Conservation (phyloP, 2,329 filamentous ascomycete species). For the Bertia moriformis region DNA sequence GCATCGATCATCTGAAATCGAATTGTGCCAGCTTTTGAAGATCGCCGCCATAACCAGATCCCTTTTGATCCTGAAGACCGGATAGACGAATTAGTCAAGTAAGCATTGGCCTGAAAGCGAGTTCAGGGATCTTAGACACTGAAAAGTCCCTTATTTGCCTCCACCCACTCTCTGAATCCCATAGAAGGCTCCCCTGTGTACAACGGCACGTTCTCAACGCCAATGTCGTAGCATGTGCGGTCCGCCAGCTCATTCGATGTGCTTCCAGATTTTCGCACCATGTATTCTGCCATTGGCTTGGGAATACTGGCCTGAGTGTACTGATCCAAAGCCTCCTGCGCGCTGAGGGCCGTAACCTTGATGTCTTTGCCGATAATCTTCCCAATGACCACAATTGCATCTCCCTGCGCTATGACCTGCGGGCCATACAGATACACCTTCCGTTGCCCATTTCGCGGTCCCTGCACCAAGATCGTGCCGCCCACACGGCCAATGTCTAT, state of each 20-base stretch:
- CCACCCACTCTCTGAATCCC: slow-evolving; percentile 17
- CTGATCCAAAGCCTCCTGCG: not conserved
- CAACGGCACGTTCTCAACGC: slow-evolving; percentile 5
- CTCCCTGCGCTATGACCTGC: slow-evolving; percentile 12
- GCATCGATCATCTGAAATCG: no score
- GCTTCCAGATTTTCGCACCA: not conserved
- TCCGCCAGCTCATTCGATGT: not conserved
- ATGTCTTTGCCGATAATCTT: slow-evolving; percentile 14
- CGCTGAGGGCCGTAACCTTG: not conserved
- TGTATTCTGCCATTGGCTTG: not conserved
- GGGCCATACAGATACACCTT: slow-evolving; percentile 20
- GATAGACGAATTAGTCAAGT: no score
- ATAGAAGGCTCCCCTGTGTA: slow-evolving; percentile 13
- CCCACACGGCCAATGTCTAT: slow-evolving; percentile 27
- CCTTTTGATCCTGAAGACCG: no score
- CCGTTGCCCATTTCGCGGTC: slow-evolving; percentile 11
- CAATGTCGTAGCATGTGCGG: not conserved
- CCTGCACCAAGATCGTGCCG: slow-evolving; percentile 20
- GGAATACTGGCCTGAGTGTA: not conserved
- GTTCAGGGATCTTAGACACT: not conserved
- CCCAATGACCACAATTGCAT: slow-evolving; percentile 13
- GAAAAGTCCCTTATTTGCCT: slow-evolving; percentile 12
- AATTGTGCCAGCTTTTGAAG: no score
- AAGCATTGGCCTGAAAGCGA: no score
- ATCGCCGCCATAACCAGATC: no score